phyloP scores from a whole-genome alignment of 192 early-diverging fungal species.

The Coemansia interrupta region DNA sequence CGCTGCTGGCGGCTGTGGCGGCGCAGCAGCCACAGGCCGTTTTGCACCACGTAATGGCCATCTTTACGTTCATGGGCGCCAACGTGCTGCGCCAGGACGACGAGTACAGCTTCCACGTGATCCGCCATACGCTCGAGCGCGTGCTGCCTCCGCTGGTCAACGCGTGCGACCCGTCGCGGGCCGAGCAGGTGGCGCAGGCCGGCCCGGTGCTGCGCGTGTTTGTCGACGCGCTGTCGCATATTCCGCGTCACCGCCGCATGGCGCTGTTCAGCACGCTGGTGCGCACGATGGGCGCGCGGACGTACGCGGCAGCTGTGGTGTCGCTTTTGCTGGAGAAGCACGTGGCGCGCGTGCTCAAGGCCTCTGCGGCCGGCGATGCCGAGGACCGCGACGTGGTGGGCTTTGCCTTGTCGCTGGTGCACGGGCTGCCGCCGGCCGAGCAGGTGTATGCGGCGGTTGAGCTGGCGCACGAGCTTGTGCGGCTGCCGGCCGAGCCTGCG shows the following conservation, averaged over 20 bases:
- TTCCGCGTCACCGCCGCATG: constrained; percentile 88
- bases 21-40: constrained; percentile 77
- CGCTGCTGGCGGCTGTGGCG: constrained; percentile 85
- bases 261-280: constrained; percentile 82
- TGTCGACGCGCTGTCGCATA: constrained; percentile 85
- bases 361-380: constrained; percentile 26
- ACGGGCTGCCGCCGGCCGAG: constrained; percentile 61
- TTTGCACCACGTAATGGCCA: constrained; percentile 88
- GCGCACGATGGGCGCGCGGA: constrained; percentile 69
- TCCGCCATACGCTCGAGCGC: constrained; percentile 82
- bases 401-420: constrained; percentile 70
- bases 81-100: constrained; percentile 94
- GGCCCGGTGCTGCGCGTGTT: constrained; percentile 83
- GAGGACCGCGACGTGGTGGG: constrained; percentile 67
- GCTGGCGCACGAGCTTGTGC: constrained; percentile 57
- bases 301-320: constrained; percentile 71
- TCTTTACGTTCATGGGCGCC: constrained; percentile 98
- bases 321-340: constrained; percentile 72
- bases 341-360: constrained; percentile 53
- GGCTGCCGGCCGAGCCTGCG: constrained; percentile 54
- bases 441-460: constrained; percentile 64
- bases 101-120: constrained; percentile 92
- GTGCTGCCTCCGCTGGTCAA: constrained; percentile 75
- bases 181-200: constrained; percentile 51
- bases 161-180: constrained; percentile 4